Conservation (phyloP, 345 rosid species). For the Erucastrum elatum region DNA sequence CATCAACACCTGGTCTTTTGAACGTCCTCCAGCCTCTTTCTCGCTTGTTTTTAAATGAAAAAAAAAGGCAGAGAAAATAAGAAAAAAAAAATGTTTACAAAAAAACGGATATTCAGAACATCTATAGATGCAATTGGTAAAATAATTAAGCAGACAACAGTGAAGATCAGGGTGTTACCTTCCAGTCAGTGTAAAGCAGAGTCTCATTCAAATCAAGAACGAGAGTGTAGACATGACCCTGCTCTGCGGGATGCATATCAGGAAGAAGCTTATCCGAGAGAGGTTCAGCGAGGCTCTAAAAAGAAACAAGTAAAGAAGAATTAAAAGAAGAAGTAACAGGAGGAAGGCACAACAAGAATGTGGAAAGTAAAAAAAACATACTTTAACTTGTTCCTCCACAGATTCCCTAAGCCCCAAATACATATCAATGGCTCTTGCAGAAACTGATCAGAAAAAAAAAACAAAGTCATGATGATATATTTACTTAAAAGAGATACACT, state of each 20-base stretch:
- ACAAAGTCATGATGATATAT: neutral
- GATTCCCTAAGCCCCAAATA: conserved; percentile 80
- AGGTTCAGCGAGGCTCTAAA: conserved; percentile 88
- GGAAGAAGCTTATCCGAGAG: conserved; percentile 98
- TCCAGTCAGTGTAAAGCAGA: conserved; percentile 80
- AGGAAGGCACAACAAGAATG: neutral
- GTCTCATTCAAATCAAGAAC: neutral
- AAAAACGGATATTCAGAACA: neutral
- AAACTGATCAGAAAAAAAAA: conserved; percentile 48
- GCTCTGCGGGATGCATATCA: conserved; percentile 85
- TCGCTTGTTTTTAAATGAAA: conserved; percentile 41
- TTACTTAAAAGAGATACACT: too few relatives aligned
- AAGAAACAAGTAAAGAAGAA: neutral
- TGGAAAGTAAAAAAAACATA: conserved; percentile 33
- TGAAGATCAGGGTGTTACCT: conserved; percentile 48
- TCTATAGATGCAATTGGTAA: too few relatives aligned
- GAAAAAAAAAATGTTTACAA: too few relatives aligned
- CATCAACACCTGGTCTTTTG: conserved; percentile 97
- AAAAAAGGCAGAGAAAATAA: too few relatives aligned
- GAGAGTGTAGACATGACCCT: conserved; percentile 67
- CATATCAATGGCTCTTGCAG: conserved; percentile 73
- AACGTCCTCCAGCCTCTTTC: conserved; percentile 99
- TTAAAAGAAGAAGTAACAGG: neutral
- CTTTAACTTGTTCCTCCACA: conserved; percentile 81
- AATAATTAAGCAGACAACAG: neutral